These are phyloP conservation scores for Eutrema heterophyllum DNA, from an alignment of 345 rosid genomes.

Conservation along the genomic window DNA sequence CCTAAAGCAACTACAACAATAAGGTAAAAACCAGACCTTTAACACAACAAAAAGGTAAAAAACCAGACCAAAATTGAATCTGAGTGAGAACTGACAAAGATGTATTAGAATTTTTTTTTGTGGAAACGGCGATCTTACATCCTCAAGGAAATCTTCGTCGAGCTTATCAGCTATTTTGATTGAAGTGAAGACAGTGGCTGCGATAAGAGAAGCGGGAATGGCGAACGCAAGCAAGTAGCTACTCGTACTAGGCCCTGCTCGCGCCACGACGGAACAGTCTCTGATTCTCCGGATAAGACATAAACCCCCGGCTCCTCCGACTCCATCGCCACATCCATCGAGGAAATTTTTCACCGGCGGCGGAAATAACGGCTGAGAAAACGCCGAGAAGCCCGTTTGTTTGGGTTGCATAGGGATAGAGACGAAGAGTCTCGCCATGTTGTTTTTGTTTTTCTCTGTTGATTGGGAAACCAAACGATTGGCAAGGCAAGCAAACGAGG, in stretches of 20 bases:
- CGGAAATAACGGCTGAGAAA: neutral
- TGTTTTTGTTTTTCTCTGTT: neutral
- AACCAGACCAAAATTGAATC: neutral
- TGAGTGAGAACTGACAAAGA: neutral
- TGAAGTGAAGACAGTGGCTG: constrained; percentile 60
- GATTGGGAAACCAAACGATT: neutral
- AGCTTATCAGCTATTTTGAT: constrained; percentile 63
- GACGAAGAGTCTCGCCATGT: constrained; percentile 51
- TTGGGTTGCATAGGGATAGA: constrained; percentile 29
- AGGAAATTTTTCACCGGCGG: constrained; percentile 18
- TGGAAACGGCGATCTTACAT: constrained; percentile 37
- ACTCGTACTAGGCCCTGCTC: constrained; percentile 58
- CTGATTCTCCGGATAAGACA: constrained; percentile 12
- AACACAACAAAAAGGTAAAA: too few relatives aligned
- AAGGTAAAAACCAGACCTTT: neutral
- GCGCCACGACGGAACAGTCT: constrained; percentile 44
- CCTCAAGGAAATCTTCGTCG: constrained; percentile 64
- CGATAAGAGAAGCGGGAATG: constrained; percentile 67
- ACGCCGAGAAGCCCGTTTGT: constrained; percentile 14
- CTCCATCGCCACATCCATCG: neutral
- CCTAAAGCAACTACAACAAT: neutral
- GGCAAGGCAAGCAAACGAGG: neutral
- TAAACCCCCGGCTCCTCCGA: neutral
- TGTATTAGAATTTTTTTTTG: neutral
- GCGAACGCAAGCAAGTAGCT: constrained; percentile 61